Conservation (phyloP, 306 rosid species). For the Malus fusca region DNA sequence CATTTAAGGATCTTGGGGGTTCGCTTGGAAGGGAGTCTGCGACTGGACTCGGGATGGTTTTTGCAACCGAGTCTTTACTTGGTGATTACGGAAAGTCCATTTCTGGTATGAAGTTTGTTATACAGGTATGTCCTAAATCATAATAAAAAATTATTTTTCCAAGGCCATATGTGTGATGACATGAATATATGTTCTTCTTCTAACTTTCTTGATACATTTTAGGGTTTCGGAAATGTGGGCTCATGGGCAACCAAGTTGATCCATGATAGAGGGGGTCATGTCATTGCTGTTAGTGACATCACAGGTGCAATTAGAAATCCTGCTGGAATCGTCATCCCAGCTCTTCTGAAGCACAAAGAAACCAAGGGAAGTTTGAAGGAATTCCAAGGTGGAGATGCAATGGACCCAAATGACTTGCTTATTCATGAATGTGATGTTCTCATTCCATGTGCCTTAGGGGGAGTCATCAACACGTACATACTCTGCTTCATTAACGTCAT, state of each 20-base stretch:
- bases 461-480: slow-evolving; percentile 56
- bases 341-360: slow-evolving; percentile 43
- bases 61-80: slow-evolving; percentile 59
- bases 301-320: slow-evolving; percentile 55
- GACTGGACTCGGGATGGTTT: slow-evolving; percentile 60
- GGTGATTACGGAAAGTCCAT: slow-evolving; percentile 53
- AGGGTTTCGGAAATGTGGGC: slow-evolving; percentile 77
- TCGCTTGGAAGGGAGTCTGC: slow-evolving; percentile 75
- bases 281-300: slow-evolving; percentile 68
- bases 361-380: slow-evolving; percentile 28
- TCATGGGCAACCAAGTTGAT: slow-evolving; percentile 64
- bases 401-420: slow-evolving; percentile 56
- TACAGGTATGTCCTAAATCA: slow-evolving; percentile 40
- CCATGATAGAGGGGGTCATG: slow-evolving; percentile 57
- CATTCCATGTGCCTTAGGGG: slow-evolving; percentile 69
- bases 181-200: not conserved
- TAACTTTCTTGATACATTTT: not conserved
- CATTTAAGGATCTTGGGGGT: slow-evolving; percentile 64
- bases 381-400: slow-evolving; percentile 42
- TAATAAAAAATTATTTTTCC: not conserved
- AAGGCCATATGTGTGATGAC: not conserved
- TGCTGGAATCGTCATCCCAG: slow-evolving; percentile 53
- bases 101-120: slow-evolving; percentile 40
- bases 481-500: not conserved
- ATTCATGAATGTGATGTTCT: slow-evolving; percentile 66